phyloP scores from a whole-genome alignment of 768 basidiomycete genomes.

The Suillus plorans region DNA sequence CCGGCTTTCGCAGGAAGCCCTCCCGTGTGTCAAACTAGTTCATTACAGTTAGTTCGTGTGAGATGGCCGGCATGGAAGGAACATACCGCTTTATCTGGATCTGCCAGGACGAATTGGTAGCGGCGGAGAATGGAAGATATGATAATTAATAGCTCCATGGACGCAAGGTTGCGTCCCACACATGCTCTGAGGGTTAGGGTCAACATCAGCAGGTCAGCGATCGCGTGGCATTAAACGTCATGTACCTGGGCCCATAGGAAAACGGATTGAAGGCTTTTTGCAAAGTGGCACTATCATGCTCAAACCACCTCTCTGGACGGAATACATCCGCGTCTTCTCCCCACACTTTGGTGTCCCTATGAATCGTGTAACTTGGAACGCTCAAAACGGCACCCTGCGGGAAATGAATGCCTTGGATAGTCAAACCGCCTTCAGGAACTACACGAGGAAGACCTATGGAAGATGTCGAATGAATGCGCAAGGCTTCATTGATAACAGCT shows the following conservation, averaged over 20 bases:
- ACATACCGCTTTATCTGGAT: constrained; percentile 56
- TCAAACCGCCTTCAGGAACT: constrained; percentile 73
- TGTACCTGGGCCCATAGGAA: constrained; percentile 75
- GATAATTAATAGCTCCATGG: constrained; percentile 78
- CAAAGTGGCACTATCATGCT: constrained; percentile 56
- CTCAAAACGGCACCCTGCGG: constrained; percentile 74
- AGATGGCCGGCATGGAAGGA: constrained; percentile 9
- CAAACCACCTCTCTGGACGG: constrained; percentile 86
- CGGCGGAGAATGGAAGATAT: constrained; percentile 76
- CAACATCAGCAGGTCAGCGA: neutral
- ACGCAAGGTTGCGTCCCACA: constrained; percentile 81
- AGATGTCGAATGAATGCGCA: constrained; percentile 84
- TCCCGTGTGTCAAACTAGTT: constrained; percentile 70
- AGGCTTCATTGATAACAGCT: constrained; percentile 83
- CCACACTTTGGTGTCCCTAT: constrained; percentile 72
- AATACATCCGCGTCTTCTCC: constrained; percentile 73
- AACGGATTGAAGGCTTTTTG: constrained; percentile 84
- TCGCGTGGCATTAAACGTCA: neutral
- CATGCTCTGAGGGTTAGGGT: constrained; percentile 53
- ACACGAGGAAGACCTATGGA: constrained; percentile 81
- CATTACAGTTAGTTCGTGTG: constrained; percentile 8
- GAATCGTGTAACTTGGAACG: constrained; percentile 82
- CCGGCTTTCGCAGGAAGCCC: constrained; percentile 86
- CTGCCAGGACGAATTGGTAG: constrained; percentile 70
- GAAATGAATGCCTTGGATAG: constrained; percentile 52